Base-by-base conservation (phyloP, 176 grass and related monocot genomes). In the Hyparrhenia diplandra region DNA sequence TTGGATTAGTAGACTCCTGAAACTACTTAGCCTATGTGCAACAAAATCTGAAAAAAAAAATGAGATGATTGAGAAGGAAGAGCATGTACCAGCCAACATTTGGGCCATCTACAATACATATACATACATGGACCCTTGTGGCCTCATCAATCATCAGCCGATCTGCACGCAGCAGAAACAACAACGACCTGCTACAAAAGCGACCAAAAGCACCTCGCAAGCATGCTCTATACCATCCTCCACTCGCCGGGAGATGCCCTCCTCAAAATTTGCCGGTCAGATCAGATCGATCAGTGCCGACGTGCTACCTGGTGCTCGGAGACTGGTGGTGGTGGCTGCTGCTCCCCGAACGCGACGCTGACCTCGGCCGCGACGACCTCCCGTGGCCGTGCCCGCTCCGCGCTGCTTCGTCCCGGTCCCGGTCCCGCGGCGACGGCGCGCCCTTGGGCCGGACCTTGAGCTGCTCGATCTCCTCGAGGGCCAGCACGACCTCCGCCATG, bases 401-500 rank as follows among this genome's bases (percentile, higher is more conserved):
- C 59, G 23, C 5, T 4, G 35, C 55, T 25, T 54, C 13, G 10
- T 41, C 51, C n/a, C n/a, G n/a, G 9, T 30, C 36, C 14, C 21
- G 52, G n/a, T n/a, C 12, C 30, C 29, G 24, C 8, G 36, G 27
- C 41, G n/a, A n/a, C n/a, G n/a, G 69, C 24, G 16, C 37, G 62
- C 76, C 41, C 51, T n/a, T 83, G 54, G 76, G 87, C 5, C 43
- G 77, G 41, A 37, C 21, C 51, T 8, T 36, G 54, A 90, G 80
- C 40, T 52, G 73, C 74, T 90, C 75, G 75, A 92, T 63, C 55
- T 87, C 84, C 80, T 90, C 64, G 7, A 92, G 69, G 5, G 57
- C 24, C 9, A 58, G 10, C 10, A 89, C 71, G 77, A 85, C 82
- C 41, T 89, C 87, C 13, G 73, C 69, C 83, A 82, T 80, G 75